These are phyloP conservation scores for Tetracladium setigerum DNA, from an alignment of 495 filamentous ascomycete genomes.

Conservation along the genomic window DNA sequence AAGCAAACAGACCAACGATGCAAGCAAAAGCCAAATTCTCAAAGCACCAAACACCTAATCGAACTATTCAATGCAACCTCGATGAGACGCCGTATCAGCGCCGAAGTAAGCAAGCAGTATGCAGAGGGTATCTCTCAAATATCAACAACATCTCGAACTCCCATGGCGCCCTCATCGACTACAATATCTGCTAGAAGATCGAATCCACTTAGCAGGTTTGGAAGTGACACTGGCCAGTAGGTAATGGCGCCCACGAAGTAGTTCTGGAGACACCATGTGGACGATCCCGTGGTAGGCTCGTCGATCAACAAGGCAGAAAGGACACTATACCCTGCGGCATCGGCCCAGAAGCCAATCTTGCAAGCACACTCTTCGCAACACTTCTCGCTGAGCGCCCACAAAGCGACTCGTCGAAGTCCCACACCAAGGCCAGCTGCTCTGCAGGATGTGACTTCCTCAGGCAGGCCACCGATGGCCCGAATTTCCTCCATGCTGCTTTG, in stretches of 20 bases:
- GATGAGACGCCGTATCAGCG: too few species aligned
- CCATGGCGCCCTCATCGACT: neutral
- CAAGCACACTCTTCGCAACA: neutral
- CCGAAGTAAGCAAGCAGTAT: too few species aligned
- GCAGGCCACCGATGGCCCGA: neutral
- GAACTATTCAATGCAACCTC: too few species aligned
- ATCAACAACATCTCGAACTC: neutral
- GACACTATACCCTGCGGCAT: neutral
- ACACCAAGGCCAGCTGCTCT: neutral
- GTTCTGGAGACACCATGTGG: neutral
- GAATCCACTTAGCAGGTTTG: neutral
- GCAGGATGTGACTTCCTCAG: neutral
- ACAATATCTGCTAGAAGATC: neutral
- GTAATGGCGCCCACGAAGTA: neutral
- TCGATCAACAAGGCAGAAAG: neutral
- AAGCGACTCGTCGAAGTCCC: neutral
- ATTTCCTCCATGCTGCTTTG: neutral
- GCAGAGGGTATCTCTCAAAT: too few species aligned
- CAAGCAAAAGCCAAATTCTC: too few species aligned
- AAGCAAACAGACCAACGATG: too few species aligned
- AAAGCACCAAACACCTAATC: too few species aligned
- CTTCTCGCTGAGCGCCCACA: neutral
- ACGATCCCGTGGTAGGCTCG: neutral
- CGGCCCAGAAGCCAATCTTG: neutral
- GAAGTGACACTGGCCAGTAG: neutral